Evolutionary conservation across 768 basidiomycete species (phyloP).

Genomic region (Hypholoma sublateritium): DNA sequence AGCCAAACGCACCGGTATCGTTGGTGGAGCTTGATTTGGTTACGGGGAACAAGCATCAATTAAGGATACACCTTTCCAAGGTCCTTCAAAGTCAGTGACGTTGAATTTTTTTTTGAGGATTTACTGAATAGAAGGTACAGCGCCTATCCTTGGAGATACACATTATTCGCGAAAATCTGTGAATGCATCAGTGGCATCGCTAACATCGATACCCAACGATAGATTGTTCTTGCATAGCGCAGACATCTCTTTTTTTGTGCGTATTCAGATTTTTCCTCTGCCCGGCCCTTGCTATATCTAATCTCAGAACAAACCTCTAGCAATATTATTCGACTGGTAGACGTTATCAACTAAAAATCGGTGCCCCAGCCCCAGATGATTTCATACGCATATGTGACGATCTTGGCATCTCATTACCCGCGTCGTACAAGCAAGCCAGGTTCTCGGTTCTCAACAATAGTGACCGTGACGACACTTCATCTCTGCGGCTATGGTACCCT

Average conservation of each 20-base stretch:
- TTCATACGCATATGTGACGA: slow-evolving; percentile 53
- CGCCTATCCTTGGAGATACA: slow-evolving; percentile 65
- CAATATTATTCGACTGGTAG: slow-evolving; percentile 49
- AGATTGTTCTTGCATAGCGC: slow-evolving; percentile 65
- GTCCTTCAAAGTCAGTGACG: slow-evolving; percentile 42
- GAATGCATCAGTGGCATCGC: slow-evolving; percentile 22
- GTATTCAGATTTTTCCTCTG: slow-evolving; percentile 16
- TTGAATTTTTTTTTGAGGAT: background rate
- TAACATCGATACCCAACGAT: slow-evolving; percentile 36
- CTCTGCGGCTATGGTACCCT: background rate
- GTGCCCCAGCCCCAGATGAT: slow-evolving; percentile 57
- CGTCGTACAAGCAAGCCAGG: background rate
- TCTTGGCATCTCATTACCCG: slow-evolving; percentile 39
- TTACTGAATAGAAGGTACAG: slow-evolving; percentile 30
- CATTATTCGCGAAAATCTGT: slow-evolving; percentile 43
- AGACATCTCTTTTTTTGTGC: slow-evolving; percentile 53
- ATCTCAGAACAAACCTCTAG: slow-evolving; percentile 29
- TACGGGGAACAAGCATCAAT: slow-evolving; percentile 71
- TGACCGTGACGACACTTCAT: background rate
- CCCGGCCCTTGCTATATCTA: background rate
- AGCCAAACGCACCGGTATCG: slow-evolving; percentile 49
- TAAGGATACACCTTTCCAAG: slow-evolving; percentile 63
- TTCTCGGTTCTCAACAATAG: background rate
- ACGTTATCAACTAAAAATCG: slow-evolving; percentile 51
- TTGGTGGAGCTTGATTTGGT: slow-evolving; percentile 54